Base-by-base conservation (phyloP, 345 rosid genomes). In the Rubroshorea leprosula region DNA sequence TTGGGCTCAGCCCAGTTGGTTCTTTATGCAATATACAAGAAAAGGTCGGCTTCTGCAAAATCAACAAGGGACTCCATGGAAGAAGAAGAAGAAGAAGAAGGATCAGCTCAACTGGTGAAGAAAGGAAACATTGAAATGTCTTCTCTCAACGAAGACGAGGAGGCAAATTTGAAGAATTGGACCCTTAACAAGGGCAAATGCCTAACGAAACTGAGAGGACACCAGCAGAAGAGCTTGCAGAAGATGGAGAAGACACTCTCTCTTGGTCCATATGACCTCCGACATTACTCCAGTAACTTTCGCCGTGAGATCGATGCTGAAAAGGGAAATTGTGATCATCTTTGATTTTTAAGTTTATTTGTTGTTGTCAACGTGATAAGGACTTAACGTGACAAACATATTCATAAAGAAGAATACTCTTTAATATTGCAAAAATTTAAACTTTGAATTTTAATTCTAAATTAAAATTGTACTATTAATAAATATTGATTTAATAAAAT, bases 1-100 rank as follows among this genome's bases (percentile, higher is more conserved):
- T 15, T 82, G 55, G 82, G 87, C 5, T 54, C 73, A 7, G 70
- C 66, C 0, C 84, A 82, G 48, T 45, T 79, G 67, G 70, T 77
- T 10, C 51, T 82, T n/a, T 79, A 79, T 18, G 21, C 57, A 22
- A 55, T 64, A 1, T 77, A 79, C 69, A 79, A 60, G 59, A 65
- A 61, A 54, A 66, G 70, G 62, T 27, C 80, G 46, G 22, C 58
- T 48, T 22, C 21, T 15, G 21, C 20, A 7, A 17, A 26, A 12
- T 16, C 14, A 18, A 17, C 21, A 27, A 22, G 13, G 2, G 57
- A 17, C 12, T 39, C 57, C 41, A 18, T 16, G 18, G 29, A 51
- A 44, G 47, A n/a, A 44, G 17, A 6, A 44, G 47, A n/a, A 44
- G 17, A 6, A 29, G 12, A 35, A 8, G 41, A 44, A 44, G 18